A percentile compares a stretch with the other conserved stretches of the same genome.
phyloP scores from a whole-genome alignment of 2,329 filamentous ascomycete genomes.

The Ceratocystis huliohia region DNA sequence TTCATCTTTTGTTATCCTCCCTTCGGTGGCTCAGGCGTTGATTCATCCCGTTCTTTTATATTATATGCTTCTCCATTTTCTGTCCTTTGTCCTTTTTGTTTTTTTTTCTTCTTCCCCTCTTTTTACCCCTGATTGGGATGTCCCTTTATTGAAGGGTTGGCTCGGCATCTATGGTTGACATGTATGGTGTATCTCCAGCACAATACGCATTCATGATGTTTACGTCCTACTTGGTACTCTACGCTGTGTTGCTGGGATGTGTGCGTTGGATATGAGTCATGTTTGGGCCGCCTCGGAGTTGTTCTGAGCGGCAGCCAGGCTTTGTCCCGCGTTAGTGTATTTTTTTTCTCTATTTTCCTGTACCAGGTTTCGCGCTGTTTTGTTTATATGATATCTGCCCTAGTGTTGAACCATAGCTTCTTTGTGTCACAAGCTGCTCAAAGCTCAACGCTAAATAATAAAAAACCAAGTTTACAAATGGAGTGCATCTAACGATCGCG shows the following conservation, averaged over 20 bases:
- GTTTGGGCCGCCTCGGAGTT: not conserved
- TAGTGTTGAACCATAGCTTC: not conserved
- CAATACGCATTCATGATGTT: not conserved
- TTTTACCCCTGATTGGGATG: not conserved
- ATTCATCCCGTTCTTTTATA: slow-evolving; percentile 22
- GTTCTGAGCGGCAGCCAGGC: not conserved
- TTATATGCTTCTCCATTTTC: slow-evolving; percentile 20
- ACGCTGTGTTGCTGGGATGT: not conserved
- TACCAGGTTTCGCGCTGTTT: not conserved
- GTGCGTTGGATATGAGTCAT: not conserved
- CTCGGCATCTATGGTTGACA: not conserved
- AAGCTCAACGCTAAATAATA: not conserved
- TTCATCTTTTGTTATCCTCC: slow-evolving; percentile 10
- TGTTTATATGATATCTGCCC: not conserved
- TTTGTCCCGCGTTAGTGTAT: not conserved
- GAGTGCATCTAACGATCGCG: not conserved
- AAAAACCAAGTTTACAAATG: not conserved
- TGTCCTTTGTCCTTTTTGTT: not conserved
- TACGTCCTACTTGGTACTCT: not conserved
- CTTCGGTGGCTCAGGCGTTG: slow-evolving; percentile 19
- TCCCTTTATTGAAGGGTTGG: not conserved
- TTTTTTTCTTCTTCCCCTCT: not conserved
- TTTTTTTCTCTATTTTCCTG: not conserved
- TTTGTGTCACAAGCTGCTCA: not conserved
- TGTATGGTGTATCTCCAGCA: not conserved